Evolutionary conservation across 257 asterid species (phyloP).

Genomic region (Salvia miltiorrhiza): DNA sequence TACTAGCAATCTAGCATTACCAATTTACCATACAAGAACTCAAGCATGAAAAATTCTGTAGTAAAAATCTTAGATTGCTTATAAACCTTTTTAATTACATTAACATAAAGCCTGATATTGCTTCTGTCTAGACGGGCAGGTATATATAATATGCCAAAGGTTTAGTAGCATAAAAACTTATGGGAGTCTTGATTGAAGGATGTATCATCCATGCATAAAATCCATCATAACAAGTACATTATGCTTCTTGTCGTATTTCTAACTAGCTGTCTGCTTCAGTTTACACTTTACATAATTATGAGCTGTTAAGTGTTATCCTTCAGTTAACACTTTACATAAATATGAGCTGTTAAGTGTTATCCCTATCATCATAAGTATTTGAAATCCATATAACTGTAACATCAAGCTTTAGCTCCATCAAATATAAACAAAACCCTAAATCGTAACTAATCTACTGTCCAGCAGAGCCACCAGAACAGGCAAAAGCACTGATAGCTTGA

Average conservation of each 20-base stretch:
- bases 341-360: not conserved
- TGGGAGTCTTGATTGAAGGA: not conserved
- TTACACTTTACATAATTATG: not conserved
- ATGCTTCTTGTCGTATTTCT: not conserved
- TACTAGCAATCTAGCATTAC: no score
- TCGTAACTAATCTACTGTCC: not conserved
- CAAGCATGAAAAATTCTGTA: not conserved
- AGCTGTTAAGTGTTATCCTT: no score
- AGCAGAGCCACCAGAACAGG: not conserved
- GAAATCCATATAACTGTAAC: not conserved
- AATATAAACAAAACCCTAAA: not conserved
- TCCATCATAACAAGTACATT: not conserved
- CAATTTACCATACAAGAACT: not conserved
- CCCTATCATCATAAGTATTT: not conserved
- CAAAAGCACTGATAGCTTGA: not conserved
- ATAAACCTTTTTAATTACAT: not conserved
- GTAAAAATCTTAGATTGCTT: not conserved
- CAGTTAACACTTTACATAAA: no score
- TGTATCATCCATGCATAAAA: not conserved
- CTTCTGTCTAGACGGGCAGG: not conserved
- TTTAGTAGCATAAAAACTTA: not conserved
- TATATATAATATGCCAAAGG: not conserved
- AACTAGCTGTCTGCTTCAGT: not conserved
- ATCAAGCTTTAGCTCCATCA: not conserved
- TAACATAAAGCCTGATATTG: not conserved